Base-by-base conservation (phyloP, 2,329 filamentous ascomycete species). In the Neospermospora avenae region DNA sequence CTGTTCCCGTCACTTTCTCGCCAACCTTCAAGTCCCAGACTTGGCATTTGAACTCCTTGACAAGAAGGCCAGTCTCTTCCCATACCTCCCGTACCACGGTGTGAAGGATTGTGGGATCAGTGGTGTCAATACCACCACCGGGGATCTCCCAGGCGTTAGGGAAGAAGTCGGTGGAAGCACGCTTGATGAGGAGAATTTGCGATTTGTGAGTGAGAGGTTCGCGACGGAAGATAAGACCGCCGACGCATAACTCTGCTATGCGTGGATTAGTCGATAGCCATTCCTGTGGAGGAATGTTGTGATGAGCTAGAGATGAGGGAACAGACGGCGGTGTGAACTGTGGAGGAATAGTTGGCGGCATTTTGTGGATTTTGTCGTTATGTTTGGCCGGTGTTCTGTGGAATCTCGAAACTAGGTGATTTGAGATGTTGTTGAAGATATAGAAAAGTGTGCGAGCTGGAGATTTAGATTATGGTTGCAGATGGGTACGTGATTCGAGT, bases 61-160 rank as follows among this genome's bases (percentile, higher is more conserved):
- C 54, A 3, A 16, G 20, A 3, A 81, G 69, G 0, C 79, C 77
- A 8, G 77, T 67, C 68, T 82, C 80, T 69, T 82, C 80, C 68
- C 69, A 73, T 2, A 82, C 71, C 70, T 83, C 80, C 16, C 80
- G 74, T 16, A 74, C 77, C n/a, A 75, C 76, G 16, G 74, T 76
- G 49, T 74, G 65, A 3, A 82, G 70, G 4, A 82, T 73, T 13
- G 68, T 77, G 5, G 62, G 46, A 62, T 82, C 79, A 0, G 70
- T 68, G 0, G 68, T 54, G 53, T 82, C 80, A 42, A 76, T 75
- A 0, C 72, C 76, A n/a, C 80, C 80, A 22, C 80, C 80, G 1
- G 80, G 80, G 0, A 75, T 62, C 60, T 83, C 80, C 80, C 80
- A 82, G 3, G 64, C 69, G 58, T 75, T 68, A 2, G 80, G 79